Base-by-base conservation (phyloP, 345 rosid genomes). In the Microthlaspi erraticum region DNA sequence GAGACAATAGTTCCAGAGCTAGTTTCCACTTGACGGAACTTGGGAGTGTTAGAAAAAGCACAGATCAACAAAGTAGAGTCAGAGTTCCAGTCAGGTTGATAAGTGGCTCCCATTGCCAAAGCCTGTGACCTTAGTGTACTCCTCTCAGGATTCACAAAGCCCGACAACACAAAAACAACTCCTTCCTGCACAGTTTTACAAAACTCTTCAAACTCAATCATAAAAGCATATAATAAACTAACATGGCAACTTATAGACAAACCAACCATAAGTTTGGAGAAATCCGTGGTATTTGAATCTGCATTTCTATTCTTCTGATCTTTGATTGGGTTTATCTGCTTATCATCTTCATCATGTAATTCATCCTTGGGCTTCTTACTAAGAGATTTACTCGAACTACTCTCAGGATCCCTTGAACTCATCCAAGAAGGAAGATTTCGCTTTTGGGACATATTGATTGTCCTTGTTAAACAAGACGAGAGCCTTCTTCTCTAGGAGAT, bases 111-210 rank as follows among this genome's bases (percentile, higher is more conserved):
- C 97, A 94, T 91, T 49, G 82, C 84, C 72, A 94, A 72, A 10
- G 96, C 99, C 64, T 85, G 86, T 0, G 96, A 86, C 72, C 97
- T 84, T 75, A 94, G 77, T 7, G 80, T 84, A 57, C 88, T 73
- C 34, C 98, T 87, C 81, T 89, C 92, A 0, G 99, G 97, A 51
- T 94, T 91, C 56, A 88, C 91, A 72, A 89, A 91, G 37, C 99
- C 97, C 0, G 98, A 94, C 54, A 94, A 52, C 13, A 80, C 98
- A 78, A 94, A 86, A 52, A 84, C 87, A 14, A 89, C 96, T 19
- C 96, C 96, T 44, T 91, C 99, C 99, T 94, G 82, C 60, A 64
- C 65, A 59, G 59, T 81, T 20, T 20, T 26, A 26, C n/a, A 78
- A 52, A 18, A 6, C 29, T 58, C 20, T 0, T n/a, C n/a, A n/a